Base-by-base conservation (phyloP, 805 yeast species). In the Yamadazyma kitorensis region DNA sequence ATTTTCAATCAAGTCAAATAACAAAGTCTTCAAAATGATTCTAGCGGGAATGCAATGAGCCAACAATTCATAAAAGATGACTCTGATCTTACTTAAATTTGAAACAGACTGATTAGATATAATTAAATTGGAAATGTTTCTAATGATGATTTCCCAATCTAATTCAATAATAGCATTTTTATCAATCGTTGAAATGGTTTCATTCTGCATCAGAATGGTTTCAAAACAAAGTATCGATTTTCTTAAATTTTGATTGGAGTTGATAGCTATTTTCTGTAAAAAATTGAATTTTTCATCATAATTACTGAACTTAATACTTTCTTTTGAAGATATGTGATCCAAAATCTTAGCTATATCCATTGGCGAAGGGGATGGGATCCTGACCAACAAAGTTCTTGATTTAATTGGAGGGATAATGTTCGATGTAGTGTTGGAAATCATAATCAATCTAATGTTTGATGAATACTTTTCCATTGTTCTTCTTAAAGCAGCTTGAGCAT, bases 401-500 rank as follows among this genome's bases (percentile, higher is more conserved):
- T 86, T 83, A 43, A 93, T 93, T 8, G 99, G 99, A 2, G 87
- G 81, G 40, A 93, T 91, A 39, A 93, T 89, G 44, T 85, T 86
- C 15, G 96, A 86, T 17, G 95, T 86, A 3, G 96, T 78, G 54
- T 87, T 91, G 47, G 96, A 86, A 14, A 93, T 72, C 64, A 93
- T 64, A 22, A 93, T 76, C 43, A 93, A 66, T 41, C 99, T 75
- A 47, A 93, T 78, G 52, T 87, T 89, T 16, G 82, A 73, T 2
- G 97, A 86, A 59, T 87, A 89, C 55, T 87, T 89, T 55, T 89
- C 97, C 96, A 89, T 89, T 1, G 96, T 89, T 60, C 97, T 75
- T 72, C 97, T 79, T 41, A 89, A 65, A 0, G 97, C 97, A 4
- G 96, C 95, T 55, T 89, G 97, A 0, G 97, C 97, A 56, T 89